Base-by-base conservation (phyloP, 1,139 yeast genomes). In the Diutina siamensis region DNA sequence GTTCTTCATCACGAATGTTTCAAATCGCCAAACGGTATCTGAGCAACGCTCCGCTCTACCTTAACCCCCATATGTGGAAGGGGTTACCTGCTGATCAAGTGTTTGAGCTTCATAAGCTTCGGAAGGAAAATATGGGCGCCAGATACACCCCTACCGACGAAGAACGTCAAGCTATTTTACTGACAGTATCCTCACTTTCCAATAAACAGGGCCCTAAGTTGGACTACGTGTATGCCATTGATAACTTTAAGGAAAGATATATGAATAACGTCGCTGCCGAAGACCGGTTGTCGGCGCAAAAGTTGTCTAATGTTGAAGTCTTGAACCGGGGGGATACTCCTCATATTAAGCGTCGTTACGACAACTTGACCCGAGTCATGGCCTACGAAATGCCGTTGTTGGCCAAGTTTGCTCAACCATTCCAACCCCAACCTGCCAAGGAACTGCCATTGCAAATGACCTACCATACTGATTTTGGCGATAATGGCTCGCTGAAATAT, bases 301-400 rank as follows among this genome's bases (percentile, higher is more conserved):
- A 40, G 44, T 60, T 59, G 52, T 62, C 70, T 51, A 68, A 68
- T 50, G 59, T 64, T n/a, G 57, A 59, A 45, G 75, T 71, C 15
- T 59, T 66, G 44, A 56, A 63, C 38, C 57, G 58, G 44, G 75
- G 75, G 40, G 55, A 56, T 22, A 61, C 64, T 12, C 66, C 70
- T 2, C 73, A 69, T 50, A 62, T 65, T 46, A 54, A 53, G 44
- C 62, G 74, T 53, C 62, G 65, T 51, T 55, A 5, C n/a, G 42
- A 38, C 13, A 19, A 71, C 48, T 78, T 83, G 57, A 82, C 81
- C 56, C 74, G 97, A 56, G 70, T 86, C 35, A 84, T 94, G 31
- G 97, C 97, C 0, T 92, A 82, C 64, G 97, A 89, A 61, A 74
- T 89, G 71, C 98, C 98, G 3, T 75, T 81, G 48, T 71, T 92